Base-by-base conservation (phyloP, 2,329 filamentous ascomycete genomes). In the Clarireedia hainanense region DNA sequence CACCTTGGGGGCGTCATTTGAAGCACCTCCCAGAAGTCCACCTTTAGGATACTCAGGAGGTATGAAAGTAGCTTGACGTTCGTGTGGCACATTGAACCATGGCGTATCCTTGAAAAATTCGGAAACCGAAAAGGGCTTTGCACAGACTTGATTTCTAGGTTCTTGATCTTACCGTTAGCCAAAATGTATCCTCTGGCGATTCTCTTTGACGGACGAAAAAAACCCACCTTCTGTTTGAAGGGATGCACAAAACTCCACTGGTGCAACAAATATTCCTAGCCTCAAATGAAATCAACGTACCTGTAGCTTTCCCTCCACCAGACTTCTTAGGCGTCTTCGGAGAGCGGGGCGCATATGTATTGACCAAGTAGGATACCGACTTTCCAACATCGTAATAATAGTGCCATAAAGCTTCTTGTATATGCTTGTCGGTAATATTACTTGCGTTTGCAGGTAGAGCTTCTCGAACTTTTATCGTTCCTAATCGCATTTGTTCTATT, bases 361-460 rank as follows among this genome's bases (percentile, higher is more conserved):
- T 87, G 60, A 84, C 80, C 57, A 99, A 72, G 67, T 95, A 96
- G 56, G 80, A 78, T 39, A 95, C 86, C 1, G 89, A 84, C 71
- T 96, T 96, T 56, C 84, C 86, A 30, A 96, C 78, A 65, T 99
- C 91, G 69, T 91, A 97, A 70, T 92, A 97, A 71, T 96, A 96
- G 72, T 99, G 84, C 90, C 91, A 97, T 15, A 99, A 73, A 0
- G 91, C 81, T 59, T 97, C 92, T 69, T 95, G 84, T 60, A 96
- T 92, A 67, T 96, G 86, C 39, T 76, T 74, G 58, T 86, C 81
- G 5, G 80, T 77, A n/a, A 80, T 74, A 67, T 70, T 47, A n/a
- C 59, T 62, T 26, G 73, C 37, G 77, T 80, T 76, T 9, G 74
- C 70, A 6, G 83, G 86, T n/a, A 96, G 75, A 7, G 79, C 78